Conservation (phyloP, 78 protist genomes). For the Dictyostelium capitatum region DNA sequence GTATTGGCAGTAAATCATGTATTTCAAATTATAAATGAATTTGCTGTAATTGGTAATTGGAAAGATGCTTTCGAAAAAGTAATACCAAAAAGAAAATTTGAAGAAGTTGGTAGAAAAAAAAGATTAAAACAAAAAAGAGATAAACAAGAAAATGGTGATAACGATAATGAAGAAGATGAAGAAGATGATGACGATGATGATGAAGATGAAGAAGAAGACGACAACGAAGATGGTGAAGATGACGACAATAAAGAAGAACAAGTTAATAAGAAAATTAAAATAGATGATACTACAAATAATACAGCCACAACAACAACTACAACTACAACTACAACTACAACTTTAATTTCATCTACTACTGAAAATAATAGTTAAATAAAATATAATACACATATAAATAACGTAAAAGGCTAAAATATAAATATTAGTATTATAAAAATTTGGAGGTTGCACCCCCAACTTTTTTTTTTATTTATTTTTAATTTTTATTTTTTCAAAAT, state of each 20-base stretch:
- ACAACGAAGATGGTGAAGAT: constrained; percentile 3
- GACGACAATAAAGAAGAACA: neutral
- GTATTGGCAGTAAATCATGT: constrained; percentile 89
- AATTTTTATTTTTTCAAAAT: no score
- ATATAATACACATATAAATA: no score
- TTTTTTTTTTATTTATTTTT: no score
- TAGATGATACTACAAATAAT: neutral
- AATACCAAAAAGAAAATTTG: constrained; percentile 79
- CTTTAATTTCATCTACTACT: no score
- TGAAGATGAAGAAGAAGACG: constrained; percentile 27
- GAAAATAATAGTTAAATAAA: no score
- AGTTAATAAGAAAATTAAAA: neutral
- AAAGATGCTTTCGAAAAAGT: constrained; percentile 62
- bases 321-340: no score
- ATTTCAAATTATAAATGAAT: constrained; percentile 78
- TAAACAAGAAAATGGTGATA: constrained; percentile 3
- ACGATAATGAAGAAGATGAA: neutral
- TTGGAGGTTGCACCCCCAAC: no score
- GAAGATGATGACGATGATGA: constrained; percentile 7
- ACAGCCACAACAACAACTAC: no score
- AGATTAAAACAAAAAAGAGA: neutral
- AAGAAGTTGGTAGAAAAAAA: neutral
- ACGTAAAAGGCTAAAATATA: no score
- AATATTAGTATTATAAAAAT: no score
- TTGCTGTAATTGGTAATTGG: constrained; percentile 63